Percentiles rank a stretch among this genome's conserved stretches.
These are phyloP conservation scores for Clohesyomyces aquaticus DNA, from an alignment of 495 filamentous ascomycete species.

Conservation along the genomic window DNA sequence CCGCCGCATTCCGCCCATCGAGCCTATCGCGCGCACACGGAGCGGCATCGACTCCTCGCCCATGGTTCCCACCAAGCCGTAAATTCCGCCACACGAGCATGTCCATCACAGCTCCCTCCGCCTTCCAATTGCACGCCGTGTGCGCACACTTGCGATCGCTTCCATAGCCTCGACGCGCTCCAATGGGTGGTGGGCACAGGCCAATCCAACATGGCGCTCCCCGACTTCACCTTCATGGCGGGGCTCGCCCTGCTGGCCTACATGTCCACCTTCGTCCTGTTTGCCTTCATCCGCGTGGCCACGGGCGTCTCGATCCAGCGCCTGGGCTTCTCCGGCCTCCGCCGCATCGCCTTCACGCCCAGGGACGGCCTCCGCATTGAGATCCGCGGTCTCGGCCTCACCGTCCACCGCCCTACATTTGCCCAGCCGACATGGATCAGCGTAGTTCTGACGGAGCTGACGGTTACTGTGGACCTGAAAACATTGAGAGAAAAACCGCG, in stretches of 20 bases:
- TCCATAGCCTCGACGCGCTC: conserved; percentile 9
- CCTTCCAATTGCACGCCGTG: conserved; percentile 1
- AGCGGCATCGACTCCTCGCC: not conserved
- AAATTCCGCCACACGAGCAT: conserved; percentile 5
- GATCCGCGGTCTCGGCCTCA: conserved; percentile 83
- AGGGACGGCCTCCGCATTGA: conserved; percentile 86
- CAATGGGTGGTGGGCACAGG: conserved; percentile 7
- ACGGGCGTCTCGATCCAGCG: conserved; percentile 97
- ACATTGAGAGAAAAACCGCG: conserved; percentile 50
- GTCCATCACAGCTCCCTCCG: conserved; percentile 11
- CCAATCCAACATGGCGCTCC: conserved; percentile 57
- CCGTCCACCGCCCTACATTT: conserved; percentile 90
- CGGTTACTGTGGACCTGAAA: conserved; percentile 77
- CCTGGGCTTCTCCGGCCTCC: conserved; percentile 86
- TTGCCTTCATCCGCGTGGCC: conserved; percentile 87
- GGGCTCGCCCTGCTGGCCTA: conserved; percentile 84
- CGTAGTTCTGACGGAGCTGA: conserved; percentile 80
- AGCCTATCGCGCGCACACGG: no score
- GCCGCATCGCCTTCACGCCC: conserved; percentile 84
- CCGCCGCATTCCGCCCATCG: no score
- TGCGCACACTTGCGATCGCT: not conserved
- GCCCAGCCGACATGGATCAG: conserved; percentile 97
- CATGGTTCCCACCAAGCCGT: not conserved
- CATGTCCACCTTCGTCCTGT: conserved; percentile 87
- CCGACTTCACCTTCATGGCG: conserved; percentile 77